A percentile compares a stretch with the other conserved stretches of the same genome.
Conservation (phyloP, 139 green algal genomes). For the Pleodorina starrii region DNA sequence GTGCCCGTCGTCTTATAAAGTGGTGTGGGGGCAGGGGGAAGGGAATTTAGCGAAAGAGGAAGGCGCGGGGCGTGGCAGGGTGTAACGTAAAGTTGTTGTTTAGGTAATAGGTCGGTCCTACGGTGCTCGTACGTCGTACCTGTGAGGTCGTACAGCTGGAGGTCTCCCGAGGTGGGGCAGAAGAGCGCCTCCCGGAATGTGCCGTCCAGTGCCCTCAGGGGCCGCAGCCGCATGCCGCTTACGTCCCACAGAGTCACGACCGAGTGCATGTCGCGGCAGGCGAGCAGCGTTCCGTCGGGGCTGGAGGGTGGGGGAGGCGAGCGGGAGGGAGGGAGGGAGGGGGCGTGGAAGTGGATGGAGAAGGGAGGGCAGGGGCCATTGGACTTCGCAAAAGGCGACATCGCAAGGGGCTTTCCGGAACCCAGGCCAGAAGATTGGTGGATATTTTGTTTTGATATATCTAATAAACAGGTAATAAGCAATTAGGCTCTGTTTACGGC, state of each 20-base stretch:
- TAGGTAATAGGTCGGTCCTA: too few species aligned
- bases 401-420: too few species aligned
- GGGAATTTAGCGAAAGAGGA: too few species aligned
- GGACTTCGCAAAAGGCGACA: too few species aligned
- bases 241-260: slow-evolving; percentile 31
- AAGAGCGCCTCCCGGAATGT: slow-evolving; percentile 26
- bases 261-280: not conserved
- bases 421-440: too few species aligned
- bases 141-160: slow-evolving; percentile 39
- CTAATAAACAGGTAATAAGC: too few species aligned
- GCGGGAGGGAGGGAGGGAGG: not conserved
- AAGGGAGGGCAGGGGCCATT: not conserved
- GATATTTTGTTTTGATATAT: too few species aligned
- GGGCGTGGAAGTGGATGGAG: not conserved
- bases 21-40: too few species aligned
- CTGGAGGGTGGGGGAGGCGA: not conserved
- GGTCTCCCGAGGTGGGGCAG: slow-evolving; percentile 2
- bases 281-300: slow-evolving; percentile 43
- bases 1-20: too few species aligned
- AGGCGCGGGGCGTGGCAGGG: too few species aligned
- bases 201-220: slow-evolving; percentile 31
- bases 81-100: too few species aligned
- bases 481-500: too few species aligned
- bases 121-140: not conserved
- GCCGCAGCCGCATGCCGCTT: not conserved